phyloP scores from a whole-genome alignment of 495 filamentous ascomycete genomes.

The Penicillium angulare region DNA sequence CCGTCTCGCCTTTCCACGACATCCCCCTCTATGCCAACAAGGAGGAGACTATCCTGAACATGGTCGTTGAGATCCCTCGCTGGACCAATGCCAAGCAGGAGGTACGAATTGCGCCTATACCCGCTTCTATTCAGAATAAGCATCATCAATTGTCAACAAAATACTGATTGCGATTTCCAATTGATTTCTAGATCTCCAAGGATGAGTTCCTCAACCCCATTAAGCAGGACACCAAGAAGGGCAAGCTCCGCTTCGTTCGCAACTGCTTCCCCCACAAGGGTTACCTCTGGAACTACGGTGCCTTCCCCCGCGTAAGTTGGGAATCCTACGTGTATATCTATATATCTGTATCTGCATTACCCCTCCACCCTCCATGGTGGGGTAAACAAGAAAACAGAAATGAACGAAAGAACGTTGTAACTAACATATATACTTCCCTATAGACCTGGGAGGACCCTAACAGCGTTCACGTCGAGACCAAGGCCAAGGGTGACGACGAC shows the following conservation, averaged over 20 bases:
- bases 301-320: constrained; percentile 84
- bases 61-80: constrained; percentile 98
- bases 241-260: constrained; percentile 84
- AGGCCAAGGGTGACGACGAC: constrained; percentile 99
- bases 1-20: constrained; percentile 95
- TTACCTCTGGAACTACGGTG: constrained; percentile 99
- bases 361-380: not conserved
- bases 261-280: constrained; percentile 99
- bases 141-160: constrained; percentile 2
- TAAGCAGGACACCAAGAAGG: constrained; percentile 67
- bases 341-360: not conserved
- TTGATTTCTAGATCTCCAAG: constrained; percentile 75
- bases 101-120: constrained; percentile 47
- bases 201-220: constrained; percentile 96
- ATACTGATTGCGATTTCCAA: constrained; percentile 14
- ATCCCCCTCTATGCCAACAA: constrained; percentile 95
- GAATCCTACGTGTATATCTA: not conserved
- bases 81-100: constrained; percentile 99
- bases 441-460: constrained; percentile 99
- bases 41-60: constrained; percentile 93
- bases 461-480: constrained; percentile 93
- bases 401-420: not conserved
- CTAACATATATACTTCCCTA: not conserved
- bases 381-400: not conserved
- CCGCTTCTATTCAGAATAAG: too few relatives aligned